Evolutionary conservation across 306 rosid genomes (phyloP), one percentile per base, ranked within the genome.

Genomic region (Cicer judaicum): DNA sequence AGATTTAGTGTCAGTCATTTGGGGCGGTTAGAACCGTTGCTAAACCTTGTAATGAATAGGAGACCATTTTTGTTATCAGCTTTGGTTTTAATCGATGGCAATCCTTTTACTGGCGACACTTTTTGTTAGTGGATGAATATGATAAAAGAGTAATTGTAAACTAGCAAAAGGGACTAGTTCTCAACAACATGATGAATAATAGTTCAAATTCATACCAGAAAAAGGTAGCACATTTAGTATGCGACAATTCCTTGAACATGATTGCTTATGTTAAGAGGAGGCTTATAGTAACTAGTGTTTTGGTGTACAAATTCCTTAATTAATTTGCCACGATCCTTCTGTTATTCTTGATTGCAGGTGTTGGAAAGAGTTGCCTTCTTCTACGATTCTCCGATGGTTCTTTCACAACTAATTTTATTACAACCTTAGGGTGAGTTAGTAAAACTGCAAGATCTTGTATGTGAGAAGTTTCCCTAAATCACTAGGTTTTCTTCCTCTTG

Each of bases 291-390:
- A 18, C 15, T 14, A 50, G 56, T 64, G 61, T 42, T 55, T 52
- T 36, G 61, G 18, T 18, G 10, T 40, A 41, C 12, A 38, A 24
- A 40, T 13, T 65, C 70, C 76, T 36, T 73, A 59, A 49, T 69
- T 29, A 59, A 49, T 69, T 29, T 68, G n/a, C 15, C 29, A 14
- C 18, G 36, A 55, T 48, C 55, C 50, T 43, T 41, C 59, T 44
- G 64, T 41, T 78, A 5, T 65, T 75, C 43, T 73, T 57, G 24
- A 78, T 68, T 84, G 82, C 88, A 94, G 98, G 98, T 75, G 98
- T 94, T 72, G 98, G 98, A 74, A 94, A 91, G 93, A 94, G 98
- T 90, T 94, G 97, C 70, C 91, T 94, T 73, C 98, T 91, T 82
- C 85, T 94, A 80, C 96, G 98, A 52, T 94, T 94, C 88, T 90